Evolutionary conservation across 2,329 filamentous ascomycete species (phyloP).

Genomic region (Zymoseptoria pseudotritici): DNA sequence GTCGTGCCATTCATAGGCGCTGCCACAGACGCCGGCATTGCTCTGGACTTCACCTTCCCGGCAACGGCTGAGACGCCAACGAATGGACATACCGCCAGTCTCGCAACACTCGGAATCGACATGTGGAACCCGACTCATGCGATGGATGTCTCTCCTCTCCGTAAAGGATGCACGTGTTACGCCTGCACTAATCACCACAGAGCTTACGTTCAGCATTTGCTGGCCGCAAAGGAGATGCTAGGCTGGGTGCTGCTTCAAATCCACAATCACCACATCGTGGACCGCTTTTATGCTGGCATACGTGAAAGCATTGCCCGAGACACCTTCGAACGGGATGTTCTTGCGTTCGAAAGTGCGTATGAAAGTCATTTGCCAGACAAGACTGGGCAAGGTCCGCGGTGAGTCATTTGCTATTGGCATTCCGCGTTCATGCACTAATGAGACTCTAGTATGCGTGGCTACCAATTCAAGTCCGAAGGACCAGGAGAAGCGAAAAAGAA

Average conservation of each 20-base stretch:
- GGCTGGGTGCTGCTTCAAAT: constrained; percentile 89
- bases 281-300: constrained; percentile 64
- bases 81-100: constrained; percentile 9
- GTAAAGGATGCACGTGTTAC: constrained; percentile 65
- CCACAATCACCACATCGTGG: constrained; percentile 74
- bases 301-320: constrained; percentile 54
- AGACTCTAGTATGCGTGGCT: constrained; percentile 57
- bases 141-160: constrained; percentile 56
- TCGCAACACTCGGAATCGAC: constrained; percentile 60
- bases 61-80: constrained; percentile 3
- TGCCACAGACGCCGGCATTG: constrained; percentile 77
- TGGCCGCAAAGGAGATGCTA: constrained; percentile 90
- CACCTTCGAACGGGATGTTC: constrained; percentile 48
- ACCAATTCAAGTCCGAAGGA: constrained; percentile 68
- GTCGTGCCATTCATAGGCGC: constrained; percentile 66
- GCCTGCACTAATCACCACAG: constrained; percentile 75
- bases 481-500: constrained; percentile 56
- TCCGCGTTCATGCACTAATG: constrained; percentile 4
- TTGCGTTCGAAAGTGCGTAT: constrained; percentile 60
- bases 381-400: constrained; percentile 69
- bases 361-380: constrained; percentile 63
- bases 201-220: constrained; percentile 80
- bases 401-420: constrained; percentile 10
- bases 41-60: constrained; percentile 71
- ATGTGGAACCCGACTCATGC: constrained; percentile 63